Percentiles rank a stretch among this genome's conserved stretches.
phyloP scores from a whole-genome alignment of 345 rosid species.

The Eucalyptus urophylla region DNA sequence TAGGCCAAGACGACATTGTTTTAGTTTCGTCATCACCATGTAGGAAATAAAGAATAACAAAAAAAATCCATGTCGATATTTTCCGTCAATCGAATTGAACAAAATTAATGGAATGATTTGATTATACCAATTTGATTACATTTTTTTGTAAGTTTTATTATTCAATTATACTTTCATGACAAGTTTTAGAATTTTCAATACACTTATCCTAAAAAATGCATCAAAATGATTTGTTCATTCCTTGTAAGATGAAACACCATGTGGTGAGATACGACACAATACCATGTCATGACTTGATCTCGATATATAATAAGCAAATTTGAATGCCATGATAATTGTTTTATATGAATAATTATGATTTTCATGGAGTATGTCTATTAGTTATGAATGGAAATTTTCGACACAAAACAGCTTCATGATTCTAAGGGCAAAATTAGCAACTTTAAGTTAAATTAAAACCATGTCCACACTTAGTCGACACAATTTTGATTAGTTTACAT shows the following conservation, averaged over 20 bases:
- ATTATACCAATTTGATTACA: not conserved
- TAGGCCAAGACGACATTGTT: not conserved
- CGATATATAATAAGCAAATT: not conserved
- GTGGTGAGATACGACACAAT: not conserved
- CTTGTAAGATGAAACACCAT: not conserved
- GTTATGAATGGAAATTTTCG: not conserved
- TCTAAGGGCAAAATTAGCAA: not conserved
- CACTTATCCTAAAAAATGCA: not conserved
- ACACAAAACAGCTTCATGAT: not conserved
- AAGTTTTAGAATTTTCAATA: too few relatives aligned
- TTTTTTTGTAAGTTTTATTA: too few relatives aligned
- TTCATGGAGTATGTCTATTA: not conserved
- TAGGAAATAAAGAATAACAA: not conserved
- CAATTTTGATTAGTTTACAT: not conserved
- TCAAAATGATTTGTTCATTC: not conserved
- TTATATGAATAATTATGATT: not conserved
- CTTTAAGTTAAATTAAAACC: not conserved
- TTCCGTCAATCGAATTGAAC: not conserved
- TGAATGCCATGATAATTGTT: not conserved
- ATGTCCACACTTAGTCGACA: not conserved
- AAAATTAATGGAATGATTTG: not conserved
- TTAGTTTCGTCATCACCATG: too few relatives aligned
- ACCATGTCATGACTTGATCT: not conserved
- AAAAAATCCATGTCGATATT: too few relatives aligned
- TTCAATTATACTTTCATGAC: too few relatives aligned